Evolutionary conservation across 257 asterid genomes (phyloP).

Genomic region (Eucommia ulmoides): DNA sequence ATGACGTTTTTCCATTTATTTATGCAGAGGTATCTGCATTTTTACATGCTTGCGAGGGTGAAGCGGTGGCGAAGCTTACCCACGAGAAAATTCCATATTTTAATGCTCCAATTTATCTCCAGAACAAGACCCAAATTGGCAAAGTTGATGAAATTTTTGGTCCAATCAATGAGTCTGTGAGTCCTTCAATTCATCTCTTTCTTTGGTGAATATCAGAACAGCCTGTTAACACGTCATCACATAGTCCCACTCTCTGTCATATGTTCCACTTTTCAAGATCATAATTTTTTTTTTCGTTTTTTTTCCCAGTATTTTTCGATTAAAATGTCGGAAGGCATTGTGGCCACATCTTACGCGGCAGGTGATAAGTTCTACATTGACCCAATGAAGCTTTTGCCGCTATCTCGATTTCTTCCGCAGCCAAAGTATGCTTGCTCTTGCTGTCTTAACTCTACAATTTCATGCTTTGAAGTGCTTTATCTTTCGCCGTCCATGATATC

Average conservation of each 20-base stretch:
- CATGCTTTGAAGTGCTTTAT: not conserved
- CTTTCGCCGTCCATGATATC: not conserved
- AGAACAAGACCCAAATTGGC: constrained; percentile 91
- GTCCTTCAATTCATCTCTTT: constrained; percentile 11
- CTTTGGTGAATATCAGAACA: not conserved
- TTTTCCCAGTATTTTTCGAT: constrained; percentile 50
- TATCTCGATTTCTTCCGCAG: constrained; percentile 64
- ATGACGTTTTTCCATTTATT: not conserved
- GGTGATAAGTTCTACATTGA: constrained; percentile 95
- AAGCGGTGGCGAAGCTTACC: constrained; percentile 80
- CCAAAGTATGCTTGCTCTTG: constrained; percentile 47
- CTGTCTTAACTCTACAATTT: not conserved
- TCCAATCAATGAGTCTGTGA: constrained; percentile 92
- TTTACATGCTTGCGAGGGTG: constrained; percentile 87
- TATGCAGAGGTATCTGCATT: constrained; percentile 71
- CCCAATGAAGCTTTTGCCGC: constrained; percentile 84
- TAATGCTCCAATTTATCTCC: constrained; percentile 88
- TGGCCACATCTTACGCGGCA: constrained; percentile 64
- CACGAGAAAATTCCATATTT: constrained; percentile 87
- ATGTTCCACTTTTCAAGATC: not conserved
- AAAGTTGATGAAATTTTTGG: constrained; percentile 98
- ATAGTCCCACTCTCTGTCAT: not conserved
- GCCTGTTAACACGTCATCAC: not conserved
- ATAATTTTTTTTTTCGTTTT: not conserved
- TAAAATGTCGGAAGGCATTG: constrained; percentile 88